A percentile compares a stretch with the other conserved stretches of the same genome.
Evolutionary conservation across 2,329 filamentous ascomycete species (phyloP).

Genomic region (Laburnicola sp.): DNA sequence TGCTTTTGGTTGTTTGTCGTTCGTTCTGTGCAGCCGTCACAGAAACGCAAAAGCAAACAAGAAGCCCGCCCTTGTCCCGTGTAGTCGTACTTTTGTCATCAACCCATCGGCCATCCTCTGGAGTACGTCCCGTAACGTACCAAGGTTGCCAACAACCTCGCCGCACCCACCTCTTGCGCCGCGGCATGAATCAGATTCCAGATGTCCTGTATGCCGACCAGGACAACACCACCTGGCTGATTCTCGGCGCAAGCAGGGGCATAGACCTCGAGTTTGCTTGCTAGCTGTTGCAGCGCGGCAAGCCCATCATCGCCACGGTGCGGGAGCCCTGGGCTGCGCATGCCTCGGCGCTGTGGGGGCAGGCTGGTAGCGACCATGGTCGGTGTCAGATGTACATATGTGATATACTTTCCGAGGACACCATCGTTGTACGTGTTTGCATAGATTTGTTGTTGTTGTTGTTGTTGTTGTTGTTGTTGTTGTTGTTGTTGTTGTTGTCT

Average conservation of each 20-base stretch:
- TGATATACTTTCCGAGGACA: constrained; percentile 57
- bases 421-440: constrained; percentile 49
- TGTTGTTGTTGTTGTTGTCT: constrained; percentile 1
- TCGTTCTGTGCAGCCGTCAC: not conserved
- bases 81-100: too few relatives aligned
- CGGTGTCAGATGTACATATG: constrained; percentile 54
- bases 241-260: constrained; percentile 53
- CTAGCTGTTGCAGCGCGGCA: constrained; percentile 52
- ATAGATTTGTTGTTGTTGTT: not conserved
- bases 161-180: constrained; percentile 8
- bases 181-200: constrained; percentile 48
- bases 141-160: constrained; percentile 5
- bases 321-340: constrained; percentile 48
- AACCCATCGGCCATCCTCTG: not conserved
- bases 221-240: constrained; percentile 51
- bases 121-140: not conserved
- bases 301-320: constrained; percentile 57
- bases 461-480: constrained; percentile 7
- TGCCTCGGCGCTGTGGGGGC: constrained; percentile 47
- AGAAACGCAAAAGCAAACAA: not conserved
- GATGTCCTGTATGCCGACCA: constrained; percentile 48
- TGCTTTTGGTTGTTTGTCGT: not conserved
- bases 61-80: not conserved
- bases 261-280: constrained; percentile 58
- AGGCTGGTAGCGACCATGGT: constrained; percentile 50